Evolutionary conservation across 495 filamentous ascomycete species (phyloP), one percentile per base, ranked within the genome.

Genomic region (Podospora pseudoanserina): DNA sequence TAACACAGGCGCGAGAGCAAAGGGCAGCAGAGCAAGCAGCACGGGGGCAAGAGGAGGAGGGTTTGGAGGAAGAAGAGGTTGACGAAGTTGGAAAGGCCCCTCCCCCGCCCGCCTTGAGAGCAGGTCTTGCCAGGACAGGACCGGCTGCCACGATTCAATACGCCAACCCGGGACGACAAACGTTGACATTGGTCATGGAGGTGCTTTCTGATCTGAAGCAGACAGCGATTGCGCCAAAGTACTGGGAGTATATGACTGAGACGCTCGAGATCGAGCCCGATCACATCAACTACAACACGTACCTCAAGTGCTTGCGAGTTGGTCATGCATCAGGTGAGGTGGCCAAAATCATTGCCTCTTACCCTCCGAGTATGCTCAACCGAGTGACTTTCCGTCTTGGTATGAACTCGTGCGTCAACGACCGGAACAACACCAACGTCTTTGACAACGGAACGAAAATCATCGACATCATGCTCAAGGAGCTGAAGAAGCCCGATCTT

Each of bases 171-270:
- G 83, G 84, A n/a, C 88, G 85, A 68, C 87, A 88, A 70, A 89
- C 89, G 0, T 84, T 97, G 2, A 89, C 89, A 20, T 72, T 94
- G 16, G 73, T 94, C 30, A 70, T 95, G 56, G 78, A 87, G 61
- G 84, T 90, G 5, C 87, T 91, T 66, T 71, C 80, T 16, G 79
- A 81, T 18, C 82, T 87, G 20, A 74, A 81, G 19, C 78, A 79
- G 44, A 83, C 82, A 9, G 76, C 82, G 19, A 70, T 80, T 0
- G 89, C 87, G 15, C 75, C 78, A 30, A 79, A 80, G 16, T 97
- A 97, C 79, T 97, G 92, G 93, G 76, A 88, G 9, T 72, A 88
- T 13, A 79, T 97, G 68, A 92, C 90, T 0, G 72, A 74, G 0
- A 34, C 74, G 3, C 78, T 86, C 72, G 75, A 72, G 26, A 76